Conservation (phyloP, 257 asterid species). For the Solanum clarkiae region DNA sequence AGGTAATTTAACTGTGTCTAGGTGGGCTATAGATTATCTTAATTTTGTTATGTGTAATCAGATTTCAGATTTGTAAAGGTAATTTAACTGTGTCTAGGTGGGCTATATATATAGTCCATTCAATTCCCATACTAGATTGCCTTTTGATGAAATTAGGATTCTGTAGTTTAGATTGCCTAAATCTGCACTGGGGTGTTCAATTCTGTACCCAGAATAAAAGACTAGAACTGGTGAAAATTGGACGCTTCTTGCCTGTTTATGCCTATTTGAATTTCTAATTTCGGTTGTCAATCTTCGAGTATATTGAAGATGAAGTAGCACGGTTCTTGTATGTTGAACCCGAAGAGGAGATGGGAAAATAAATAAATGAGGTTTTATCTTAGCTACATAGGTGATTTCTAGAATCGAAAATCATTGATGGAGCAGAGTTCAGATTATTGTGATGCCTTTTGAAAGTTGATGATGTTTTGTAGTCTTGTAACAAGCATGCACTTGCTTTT, state of each 20-base stretch:
- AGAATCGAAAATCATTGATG: neutral
- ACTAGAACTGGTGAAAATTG: neutral
- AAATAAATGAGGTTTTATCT: neutral
- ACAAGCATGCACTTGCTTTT: neutral
- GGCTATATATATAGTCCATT: neutral
- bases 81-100: neutral
- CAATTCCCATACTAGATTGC: neutral
- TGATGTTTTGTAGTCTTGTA: neutral
- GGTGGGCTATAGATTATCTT: neutral
- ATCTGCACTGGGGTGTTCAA: neutral
- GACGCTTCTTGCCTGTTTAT: neutral
- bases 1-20: neutral
- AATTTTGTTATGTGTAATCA: neutral
- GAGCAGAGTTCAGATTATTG: neutral
- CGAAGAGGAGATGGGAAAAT: neutral
- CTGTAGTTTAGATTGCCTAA: neutral
- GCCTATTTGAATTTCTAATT: neutral
- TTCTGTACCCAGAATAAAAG: neutral
- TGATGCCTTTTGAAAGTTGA: neutral
- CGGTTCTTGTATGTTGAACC: neutral
- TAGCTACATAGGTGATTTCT: neutral
- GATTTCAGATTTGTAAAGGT: neutral
- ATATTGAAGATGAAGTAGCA: neutral
- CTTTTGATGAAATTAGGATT: neutral
- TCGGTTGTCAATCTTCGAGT: neutral